Evolutionary conservation across 768 basidiomycete species (phyloP), one percentile per base, ranked within the genome.

Genomic region (Pleurotus platypus): DNA sequence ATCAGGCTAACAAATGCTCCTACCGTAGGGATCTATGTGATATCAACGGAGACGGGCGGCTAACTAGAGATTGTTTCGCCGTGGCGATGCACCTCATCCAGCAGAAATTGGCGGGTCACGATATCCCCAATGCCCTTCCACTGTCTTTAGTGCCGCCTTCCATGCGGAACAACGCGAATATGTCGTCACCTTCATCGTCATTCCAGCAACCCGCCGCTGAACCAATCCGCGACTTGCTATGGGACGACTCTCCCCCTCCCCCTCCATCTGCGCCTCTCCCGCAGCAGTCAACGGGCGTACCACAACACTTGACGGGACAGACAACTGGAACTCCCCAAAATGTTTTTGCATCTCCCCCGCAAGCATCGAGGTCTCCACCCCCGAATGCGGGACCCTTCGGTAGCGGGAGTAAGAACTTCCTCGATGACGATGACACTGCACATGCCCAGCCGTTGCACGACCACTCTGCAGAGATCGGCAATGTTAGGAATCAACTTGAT

Each of bases 21-120:
- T 35, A 35, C 46, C 56, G 0, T 58, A 98, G 95, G 96, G 97
- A 99, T 70, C 82, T 99, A 16, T 80, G 94, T 24, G 96, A 98
- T 66, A 80, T 98, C 20, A 84, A 89, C 60, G 89, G 88, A 51
- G 89, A 96, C 57, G 97, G 97, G 1, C 82, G 79, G 55, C 77
- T 99, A 48, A 94, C 87, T 2, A 81, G 86, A 53, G 95, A 98
- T 49, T 92, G 94, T 12, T 98, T 99, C 70, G 96, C 97, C 6
- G 88, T 98, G 46, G 97, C 94, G 3, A 85, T 95, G 85, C 84
- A 96, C 72, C 80, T 99, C 37, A 98, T 99, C 64, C 90, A 92
- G 70, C 82, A 81, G 65, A 93, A 88, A 69, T 73, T 97, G 7
- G 78, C 82, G 5, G 94, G 96, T 15, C 84, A 83, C 60, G 87